A percentile compares a stretch with the other conserved stretches of the same genome.
Evolutionary conservation across 352 stramenopile species (phyloP).

Genomic region (Phytophthora boehmeriae): DNA sequence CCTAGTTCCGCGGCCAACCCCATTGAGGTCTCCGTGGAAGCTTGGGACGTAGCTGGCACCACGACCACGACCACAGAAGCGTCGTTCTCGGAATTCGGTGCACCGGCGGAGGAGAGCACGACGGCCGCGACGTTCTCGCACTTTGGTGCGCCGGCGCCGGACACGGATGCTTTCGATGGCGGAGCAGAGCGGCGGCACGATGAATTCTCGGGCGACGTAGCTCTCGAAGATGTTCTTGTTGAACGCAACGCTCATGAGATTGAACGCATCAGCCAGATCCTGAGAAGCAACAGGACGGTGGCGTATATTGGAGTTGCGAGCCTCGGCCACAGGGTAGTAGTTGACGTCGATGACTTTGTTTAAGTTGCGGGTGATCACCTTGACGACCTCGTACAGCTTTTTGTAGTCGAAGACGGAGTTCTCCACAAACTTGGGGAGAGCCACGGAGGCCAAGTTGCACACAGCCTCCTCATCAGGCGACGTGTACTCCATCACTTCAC

Average conservation of each 20-base stretch:
- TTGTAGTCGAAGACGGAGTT: conserved; percentile 95
- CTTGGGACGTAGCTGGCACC: conserved; percentile 99
- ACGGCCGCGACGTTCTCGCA: no score
- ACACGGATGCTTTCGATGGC: no score
- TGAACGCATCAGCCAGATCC: conserved; percentile 98
- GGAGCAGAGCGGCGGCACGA: no score
- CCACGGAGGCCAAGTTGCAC: conserved; percentile 99
- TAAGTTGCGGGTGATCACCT: conserved; percentile 97
- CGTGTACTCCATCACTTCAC: conserved; percentile 99
- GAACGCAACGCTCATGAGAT: conserved; percentile 97
- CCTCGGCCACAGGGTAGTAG: conserved; percentile 96
- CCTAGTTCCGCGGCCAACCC: conserved; percentile 94
- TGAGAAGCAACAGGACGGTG: conserved; percentile 99
- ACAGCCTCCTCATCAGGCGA: conserved; percentile 97
- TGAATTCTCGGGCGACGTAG: no score
- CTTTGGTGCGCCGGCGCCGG: no score
- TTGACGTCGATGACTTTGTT: conserved; percentile 99
- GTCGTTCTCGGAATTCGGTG: no score
- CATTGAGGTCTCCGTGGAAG: conserved; percentile 95
- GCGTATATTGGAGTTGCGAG: conserved; percentile 95
- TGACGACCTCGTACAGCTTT: conserved; percentile 94
- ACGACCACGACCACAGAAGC: no score
- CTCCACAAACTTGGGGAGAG: conserved; percentile 95
- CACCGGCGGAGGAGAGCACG: no score
- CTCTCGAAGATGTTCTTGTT: conserved; percentile 99